These are phyloP conservation scores for Penicillium malachiteum DNA, from an alignment of 495 filamentous ascomycete species.

Conservation along the genomic window DNA sequence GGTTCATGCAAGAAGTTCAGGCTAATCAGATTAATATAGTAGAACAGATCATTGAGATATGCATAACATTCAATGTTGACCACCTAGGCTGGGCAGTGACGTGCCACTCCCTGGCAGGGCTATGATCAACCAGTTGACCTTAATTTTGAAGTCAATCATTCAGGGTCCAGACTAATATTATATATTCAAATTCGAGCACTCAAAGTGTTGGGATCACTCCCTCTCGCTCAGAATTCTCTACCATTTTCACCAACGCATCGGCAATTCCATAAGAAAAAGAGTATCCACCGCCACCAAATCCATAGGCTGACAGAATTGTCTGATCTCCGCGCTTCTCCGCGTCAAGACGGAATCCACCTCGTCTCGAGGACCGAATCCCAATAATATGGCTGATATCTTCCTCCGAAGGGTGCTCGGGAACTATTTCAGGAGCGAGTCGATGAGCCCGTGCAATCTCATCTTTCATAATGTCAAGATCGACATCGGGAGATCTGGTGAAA, in stretches of 20 bases:
- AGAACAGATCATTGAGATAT: background rate
- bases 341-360: conserved; percentile 41
- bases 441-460: conserved; percentile 45
- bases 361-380: conserved; percentile 40
- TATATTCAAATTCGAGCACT: too few species aligned
- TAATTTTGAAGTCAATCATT: too few species aligned
- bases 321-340: conserved; percentile 29
- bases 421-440: conserved; percentile 39
- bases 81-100: background rate
- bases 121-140: background rate
- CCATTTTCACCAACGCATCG: conserved; percentile 41
- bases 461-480: conserved; percentile 38
- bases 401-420: conserved; percentile 34
- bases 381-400: conserved; percentile 37
- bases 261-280: conserved; percentile 45
- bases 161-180: too few species aligned
- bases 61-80: background rate
- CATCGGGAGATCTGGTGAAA: conserved; percentile 30
- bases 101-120: too few species aligned
- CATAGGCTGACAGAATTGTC: conserved; percentile 40
- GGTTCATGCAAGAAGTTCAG: too few species aligned
- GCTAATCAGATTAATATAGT: too few species aligned
- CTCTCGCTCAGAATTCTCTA: conserved; percentile 34
- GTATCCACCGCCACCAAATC: conserved; percentile 46
- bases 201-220: conserved; percentile 23